Evolutionary conservation across 306 rosid species (phyloP).

Genomic region (Prunus kanzakura): DNA sequence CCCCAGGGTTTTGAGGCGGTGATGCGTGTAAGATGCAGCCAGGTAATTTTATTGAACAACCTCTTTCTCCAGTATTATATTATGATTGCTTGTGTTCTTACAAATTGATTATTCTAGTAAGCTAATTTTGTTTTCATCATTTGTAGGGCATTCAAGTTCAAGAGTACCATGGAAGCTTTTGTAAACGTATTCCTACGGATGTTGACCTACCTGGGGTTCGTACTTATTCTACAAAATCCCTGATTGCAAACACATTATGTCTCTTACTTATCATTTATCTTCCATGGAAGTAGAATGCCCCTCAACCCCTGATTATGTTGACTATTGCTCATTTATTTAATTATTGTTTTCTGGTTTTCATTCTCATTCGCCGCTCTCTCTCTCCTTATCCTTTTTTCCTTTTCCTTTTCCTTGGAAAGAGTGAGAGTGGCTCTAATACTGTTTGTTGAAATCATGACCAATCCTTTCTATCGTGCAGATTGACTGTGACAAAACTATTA

Average conservation of each 20-base stretch:
- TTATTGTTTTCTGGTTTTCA: not conserved
- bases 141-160: conserved; percentile 93
- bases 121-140: conserved; percentile 21
- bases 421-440: not conserved
- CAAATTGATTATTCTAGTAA: not conserved
- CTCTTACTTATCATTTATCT: not conserved
- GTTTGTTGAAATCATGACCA: not conserved
- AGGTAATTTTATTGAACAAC: conserved; percentile 46
- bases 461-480: conserved; percentile 46
- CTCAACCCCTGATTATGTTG: not conserved
- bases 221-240: conserved; percentile 33
- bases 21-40: conserved; percentile 99
- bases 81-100: not conserved
- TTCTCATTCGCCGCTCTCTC: not conserved
- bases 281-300: conserved; percentile 2
- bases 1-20: conserved; percentile 99
- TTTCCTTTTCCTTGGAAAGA: not conserved
- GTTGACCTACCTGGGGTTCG: conserved; percentile 94
- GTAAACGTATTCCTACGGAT: conserved; percentile 94
- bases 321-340: not conserved
- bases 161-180: conserved; percentile 86
- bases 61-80: not conserved
- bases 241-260: not conserved
- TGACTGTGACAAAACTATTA: conserved; percentile 92
- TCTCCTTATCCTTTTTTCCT: not conserved